Evolutionary conservation across 306 rosid genomes (phyloP).

Genomic region (Vigna mungo): DNA sequence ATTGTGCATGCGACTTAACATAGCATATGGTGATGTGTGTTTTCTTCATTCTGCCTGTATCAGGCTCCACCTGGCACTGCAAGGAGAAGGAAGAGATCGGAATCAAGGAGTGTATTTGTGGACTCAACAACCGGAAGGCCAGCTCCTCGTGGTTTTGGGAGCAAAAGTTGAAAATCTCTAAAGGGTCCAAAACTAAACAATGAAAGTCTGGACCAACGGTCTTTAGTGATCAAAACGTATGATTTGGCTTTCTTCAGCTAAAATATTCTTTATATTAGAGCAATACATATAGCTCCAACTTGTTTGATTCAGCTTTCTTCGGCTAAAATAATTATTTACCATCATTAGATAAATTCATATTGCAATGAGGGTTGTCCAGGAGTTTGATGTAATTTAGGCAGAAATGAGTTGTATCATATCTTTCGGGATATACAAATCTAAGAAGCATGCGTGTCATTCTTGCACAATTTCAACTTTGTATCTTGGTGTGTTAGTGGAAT

Average conservation of each 20-base stretch:
- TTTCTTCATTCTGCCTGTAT: constrained; percentile 35
- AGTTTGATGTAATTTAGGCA: constrained; percentile 43
- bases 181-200: constrained; percentile 25
- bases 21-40: constrained; percentile 36
- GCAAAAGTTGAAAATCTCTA: constrained; percentile 57
- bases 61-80: constrained; percentile 86
- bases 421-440: constrained; percentile 35
- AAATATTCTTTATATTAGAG: constrained; percentile 3
- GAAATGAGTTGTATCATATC: constrained; percentile 24
- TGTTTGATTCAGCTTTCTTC: constrained; percentile 9
- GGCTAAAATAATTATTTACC: constrained; percentile 16
- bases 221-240: constrained; percentile 11
- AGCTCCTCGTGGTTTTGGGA: constrained; percentile 87
- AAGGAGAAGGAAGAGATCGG: constrained; percentile 79
- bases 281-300: constrained; percentile 28
- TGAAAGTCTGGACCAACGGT: constrained; percentile 34
- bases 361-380: constrained; percentile 29
- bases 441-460: constrained; percentile 15
- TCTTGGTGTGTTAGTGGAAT: constrained; percentile 5
- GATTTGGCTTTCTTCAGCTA: constrained; percentile 21
- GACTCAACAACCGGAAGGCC: constrained; percentile 69
- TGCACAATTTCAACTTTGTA: constrained; percentile 33
- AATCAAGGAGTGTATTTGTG: constrained; percentile 60
- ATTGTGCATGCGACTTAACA: constrained; percentile 9
- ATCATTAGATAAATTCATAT: constrained; percentile 32